Evolutionary conservation across 139 green algal genomes (phyloP).

Genomic region (Chlorella vulgaris): DNA sequence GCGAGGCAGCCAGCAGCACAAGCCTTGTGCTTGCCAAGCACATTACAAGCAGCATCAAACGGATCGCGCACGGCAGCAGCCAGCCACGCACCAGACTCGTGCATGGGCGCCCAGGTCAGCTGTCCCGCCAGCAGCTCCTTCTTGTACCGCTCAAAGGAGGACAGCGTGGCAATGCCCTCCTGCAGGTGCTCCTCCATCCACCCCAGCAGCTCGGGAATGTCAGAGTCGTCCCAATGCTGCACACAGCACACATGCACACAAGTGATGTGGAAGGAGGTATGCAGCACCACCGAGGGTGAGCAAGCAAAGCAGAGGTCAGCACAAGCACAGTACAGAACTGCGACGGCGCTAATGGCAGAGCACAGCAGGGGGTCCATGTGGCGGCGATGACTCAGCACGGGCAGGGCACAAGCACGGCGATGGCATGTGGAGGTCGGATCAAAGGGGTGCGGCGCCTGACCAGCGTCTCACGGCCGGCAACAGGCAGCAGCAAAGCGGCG

Average conservation of each 20-base stretch:
- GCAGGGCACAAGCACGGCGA: too few relatives aligned
- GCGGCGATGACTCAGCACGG: too few relatives aligned
- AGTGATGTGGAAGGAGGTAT: background rate
- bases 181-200: constrained; percentile 78
- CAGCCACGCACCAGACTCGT: constrained; percentile 15
- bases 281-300: too few relatives aligned
- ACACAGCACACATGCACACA: background rate
- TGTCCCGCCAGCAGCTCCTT: constrained; percentile 72
- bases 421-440: too few relatives aligned
- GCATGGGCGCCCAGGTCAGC: constrained; percentile 76
- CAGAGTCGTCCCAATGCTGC: constrained; percentile 90
- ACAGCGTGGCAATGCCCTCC: constrained; percentile 74
- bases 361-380: too few relatives aligned
- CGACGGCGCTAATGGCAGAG: too few relatives aligned
- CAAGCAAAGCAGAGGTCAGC: background rate
- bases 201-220: constrained; percentile 83
- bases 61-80: background rate
- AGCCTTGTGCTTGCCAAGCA: background rate
- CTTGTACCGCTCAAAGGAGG: constrained; percentile 85
- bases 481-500: too few relatives aligned
- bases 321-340: too few relatives aligned
- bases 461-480: too few relatives aligned
- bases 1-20: too few relatives aligned
- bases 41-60: background rate
- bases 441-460: too few relatives aligned